These are phyloP conservation scores for Phytophthora meadii DNA, from an alignment of 352 stramenopile genomes.

Conservation along the genomic window DNA sequence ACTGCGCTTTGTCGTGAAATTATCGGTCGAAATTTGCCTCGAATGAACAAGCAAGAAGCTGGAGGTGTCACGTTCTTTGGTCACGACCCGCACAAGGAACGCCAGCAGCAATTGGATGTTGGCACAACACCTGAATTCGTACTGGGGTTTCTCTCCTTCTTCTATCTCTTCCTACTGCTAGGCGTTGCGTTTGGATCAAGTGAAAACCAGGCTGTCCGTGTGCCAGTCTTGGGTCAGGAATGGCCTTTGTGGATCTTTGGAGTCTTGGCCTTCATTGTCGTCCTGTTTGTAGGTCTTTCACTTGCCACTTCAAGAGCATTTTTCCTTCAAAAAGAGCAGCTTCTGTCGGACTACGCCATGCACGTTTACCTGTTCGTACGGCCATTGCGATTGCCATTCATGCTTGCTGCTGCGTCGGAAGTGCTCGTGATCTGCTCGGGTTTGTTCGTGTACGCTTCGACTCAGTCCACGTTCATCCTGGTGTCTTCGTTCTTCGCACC, in stretches of 20 bases:
- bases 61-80: constrained; percentile 87
- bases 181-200: constrained; percentile 76
- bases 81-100: constrained; percentile 69
- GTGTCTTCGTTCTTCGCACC: constrained; percentile 79
- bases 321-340: constrained; percentile 80
- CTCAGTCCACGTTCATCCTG: constrained; percentile 79
- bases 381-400: constrained; percentile 74
- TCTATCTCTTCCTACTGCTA: constrained; percentile 86
- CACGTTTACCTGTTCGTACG: constrained; percentile 78
- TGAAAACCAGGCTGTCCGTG: constrained; percentile 50
- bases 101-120: constrained; percentile 67
- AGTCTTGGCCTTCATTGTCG: constrained; percentile 82
- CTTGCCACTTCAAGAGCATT: constrained; percentile 82
- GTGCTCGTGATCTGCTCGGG: constrained; percentile 85
- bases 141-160: constrained; percentile 83
- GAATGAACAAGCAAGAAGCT: constrained; percentile 85
- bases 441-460: constrained; percentile 83
- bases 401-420: constrained; percentile 79
- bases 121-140: constrained; percentile 86
- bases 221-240: constrained; percentile 66
- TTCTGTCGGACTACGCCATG: constrained; percentile 78
- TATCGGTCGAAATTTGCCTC: constrained; percentile 79
- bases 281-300: constrained; percentile 77
- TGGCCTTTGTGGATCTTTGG: constrained; percentile 90
- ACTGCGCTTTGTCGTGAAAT: constrained; percentile 84